These are phyloP conservation scores for Penicillium turbatum DNA, from an alignment of 495 filamentous ascomycete genomes.

Conservation along the genomic window DNA sequence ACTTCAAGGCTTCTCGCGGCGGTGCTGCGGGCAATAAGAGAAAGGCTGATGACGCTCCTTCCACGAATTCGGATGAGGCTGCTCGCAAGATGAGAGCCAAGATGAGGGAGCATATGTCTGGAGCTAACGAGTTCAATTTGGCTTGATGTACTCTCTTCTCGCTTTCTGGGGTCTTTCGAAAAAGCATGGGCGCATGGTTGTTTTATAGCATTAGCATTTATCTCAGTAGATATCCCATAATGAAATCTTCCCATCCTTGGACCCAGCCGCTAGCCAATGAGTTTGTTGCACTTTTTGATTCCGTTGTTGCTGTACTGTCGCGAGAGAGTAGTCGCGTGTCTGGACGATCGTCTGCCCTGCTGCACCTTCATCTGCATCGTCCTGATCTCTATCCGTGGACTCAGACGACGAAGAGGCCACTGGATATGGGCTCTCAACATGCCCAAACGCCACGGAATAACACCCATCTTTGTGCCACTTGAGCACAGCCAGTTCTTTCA, in stretches of 20 bases:
- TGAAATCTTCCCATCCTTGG: conserved; percentile 94
- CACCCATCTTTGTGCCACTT: conserved; percentile 94
- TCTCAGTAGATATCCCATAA: conserved; percentile 90
- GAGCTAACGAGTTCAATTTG: conserved; percentile 83
- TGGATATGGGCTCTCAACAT: conserved; percentile 22
- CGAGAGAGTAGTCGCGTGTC: conserved; percentile 25
- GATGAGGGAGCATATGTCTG: conserved; percentile 71
- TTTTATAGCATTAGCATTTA: conserved; percentile 32
- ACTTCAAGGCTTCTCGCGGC: conserved; percentile 42
- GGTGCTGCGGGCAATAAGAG: conserved; percentile 36
- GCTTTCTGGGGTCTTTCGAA: conserved; percentile 13
- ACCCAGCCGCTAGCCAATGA: conserved; percentile 88
- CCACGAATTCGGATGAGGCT: conserved; percentile 53
- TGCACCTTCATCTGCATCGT: not conserved
- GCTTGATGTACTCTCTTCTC: conserved; percentile 44
- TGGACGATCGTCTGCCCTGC: not conserved
- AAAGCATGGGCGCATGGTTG: conserved; percentile 25
- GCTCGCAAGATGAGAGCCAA: conserved; percentile 73
- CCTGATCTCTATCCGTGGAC: not conserved
- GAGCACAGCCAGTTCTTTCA: conserved; percentile 87
- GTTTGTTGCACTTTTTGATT: conserved; percentile 59
- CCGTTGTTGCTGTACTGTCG: conserved; percentile 57
- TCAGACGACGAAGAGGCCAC: not conserved
- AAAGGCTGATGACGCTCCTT: conserved; percentile 40
- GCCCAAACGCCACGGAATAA: conserved; percentile 79